phyloP scores from a whole-genome alignment of 495 filamentous ascomycete species.

The Xylaria cubensis region DNA sequence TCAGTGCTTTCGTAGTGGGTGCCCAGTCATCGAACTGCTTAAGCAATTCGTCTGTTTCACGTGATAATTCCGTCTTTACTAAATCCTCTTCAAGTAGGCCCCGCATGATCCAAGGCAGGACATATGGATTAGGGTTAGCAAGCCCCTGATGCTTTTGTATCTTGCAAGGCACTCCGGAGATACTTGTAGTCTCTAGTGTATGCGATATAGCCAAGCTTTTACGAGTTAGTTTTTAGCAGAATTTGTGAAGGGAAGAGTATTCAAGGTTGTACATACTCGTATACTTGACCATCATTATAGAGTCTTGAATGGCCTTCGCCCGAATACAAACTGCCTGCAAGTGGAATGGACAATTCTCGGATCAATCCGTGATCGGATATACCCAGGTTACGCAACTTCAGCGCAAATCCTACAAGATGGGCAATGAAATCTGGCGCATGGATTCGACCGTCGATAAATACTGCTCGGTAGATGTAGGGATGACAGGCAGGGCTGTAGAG shows the following conservation, averaged over 20 bases:
- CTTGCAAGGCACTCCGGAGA: slow-evolving; percentile 56
- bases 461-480: slow-evolving; percentile 90
- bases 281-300: slow-evolving; percentile 90
- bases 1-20: slow-evolving; percentile 84
- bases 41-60: slow-evolving; percentile 80
- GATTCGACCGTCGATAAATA: slow-evolving; percentile 91
- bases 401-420: slow-evolving; percentile 88
- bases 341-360: slow-evolving; percentile 83
- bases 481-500: slow-evolving; percentile 83
- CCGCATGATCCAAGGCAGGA: slow-evolving; percentile 92
- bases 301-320: slow-evolving; percentile 93
- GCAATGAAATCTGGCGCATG: slow-evolving; percentile 94
- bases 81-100: slow-evolving; percentile 91
- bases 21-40: slow-evolving; percentile 94
- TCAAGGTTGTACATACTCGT: slow-evolving; percentile 63
- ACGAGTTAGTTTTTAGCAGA: slow-evolving; percentile 29
- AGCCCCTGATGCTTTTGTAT: slow-evolving; percentile 57
- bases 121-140: slow-evolving; percentile 74
- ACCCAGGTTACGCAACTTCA: slow-evolving; percentile 92
- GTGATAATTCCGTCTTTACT: slow-evolving; percentile 77
- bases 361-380: slow-evolving; percentile 92
- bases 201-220: slow-evolving; percentile 79
- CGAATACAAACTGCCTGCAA: slow-evolving; percentile 88
- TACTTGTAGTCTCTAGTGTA: slow-evolving; percentile 79
- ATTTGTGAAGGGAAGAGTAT: slow-evolving; percentile 1